phyloP scores from a whole-genome alignment of 2,329 filamentous ascomycete species.

The Arthroderma sp. region DNA sequence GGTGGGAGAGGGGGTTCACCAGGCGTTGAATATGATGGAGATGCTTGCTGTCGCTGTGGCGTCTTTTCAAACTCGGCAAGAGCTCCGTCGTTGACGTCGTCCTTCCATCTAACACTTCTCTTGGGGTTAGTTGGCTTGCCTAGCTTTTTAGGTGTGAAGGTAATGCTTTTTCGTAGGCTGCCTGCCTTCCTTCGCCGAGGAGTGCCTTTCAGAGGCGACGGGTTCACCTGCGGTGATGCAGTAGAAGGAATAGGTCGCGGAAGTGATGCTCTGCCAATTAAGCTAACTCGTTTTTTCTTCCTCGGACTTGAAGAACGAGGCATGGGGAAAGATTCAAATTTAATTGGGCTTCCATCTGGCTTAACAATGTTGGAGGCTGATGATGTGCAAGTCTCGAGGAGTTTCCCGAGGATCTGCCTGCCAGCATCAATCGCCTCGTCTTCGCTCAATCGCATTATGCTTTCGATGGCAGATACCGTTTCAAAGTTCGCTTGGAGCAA shows the following conservation, averaged over 20 bases:
- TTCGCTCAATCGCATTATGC: conserved; percentile 70
- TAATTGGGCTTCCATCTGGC: conserved; percentile 55
- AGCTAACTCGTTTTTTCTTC: conserved; percentile 44
- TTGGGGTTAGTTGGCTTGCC: conserved; percentile 41
- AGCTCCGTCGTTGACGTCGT: conserved; percentile 74
- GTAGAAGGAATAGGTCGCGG: conserved; percentile 4
- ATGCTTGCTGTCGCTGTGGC: conserved; percentile 53
- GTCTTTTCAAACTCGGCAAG: conserved; percentile 87
- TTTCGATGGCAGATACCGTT: conserved; percentile 68
- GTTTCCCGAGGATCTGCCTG: conserved; percentile 59
- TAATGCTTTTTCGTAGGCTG: conserved; percentile 55
- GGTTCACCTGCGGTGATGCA: conserved; percentile 16
- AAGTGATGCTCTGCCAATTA: conserved; percentile 15
- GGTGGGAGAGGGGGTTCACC: conserved; percentile 14
- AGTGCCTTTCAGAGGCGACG: conserved; percentile 60
- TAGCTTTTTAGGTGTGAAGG: conserved; percentile 65
- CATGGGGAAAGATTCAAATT: conserved; percentile 51
- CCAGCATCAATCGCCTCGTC: conserved; percentile 70
- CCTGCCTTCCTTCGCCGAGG: conserved; percentile 62
- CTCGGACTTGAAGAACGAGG: conserved; percentile 64
- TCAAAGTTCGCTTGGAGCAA: conserved; percentile 86
- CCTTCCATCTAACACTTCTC: conserved; percentile 78
- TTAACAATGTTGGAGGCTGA: conserved; percentile 77
- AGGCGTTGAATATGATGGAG: conserved; percentile 37
- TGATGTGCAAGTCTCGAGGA: conserved; percentile 62